Conservation (phyloP, 805 yeast species). For the Metschnikowia sp. region DNA sequence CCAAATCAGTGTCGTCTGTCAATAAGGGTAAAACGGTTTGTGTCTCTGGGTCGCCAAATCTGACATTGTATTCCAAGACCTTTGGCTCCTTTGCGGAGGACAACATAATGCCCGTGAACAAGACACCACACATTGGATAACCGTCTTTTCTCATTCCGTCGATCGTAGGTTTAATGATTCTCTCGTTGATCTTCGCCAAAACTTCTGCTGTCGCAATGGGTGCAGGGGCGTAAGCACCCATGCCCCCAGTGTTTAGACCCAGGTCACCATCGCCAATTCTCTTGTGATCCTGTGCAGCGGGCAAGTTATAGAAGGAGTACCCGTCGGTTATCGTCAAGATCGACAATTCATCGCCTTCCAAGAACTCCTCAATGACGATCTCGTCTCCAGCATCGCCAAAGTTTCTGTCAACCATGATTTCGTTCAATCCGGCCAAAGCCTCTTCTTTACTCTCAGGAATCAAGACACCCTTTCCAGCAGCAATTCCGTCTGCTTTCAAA, state of each 20-base stretch:
- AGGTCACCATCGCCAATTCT: slow-evolving; percentile 89
- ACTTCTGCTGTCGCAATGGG: slow-evolving; percentile 85
- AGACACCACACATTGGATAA: slow-evolving; percentile 90
- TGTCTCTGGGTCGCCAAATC: slow-evolving; percentile 99
- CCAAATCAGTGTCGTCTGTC: slow-evolving; percentile 81
- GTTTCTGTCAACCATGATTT: slow-evolving; percentile 83
- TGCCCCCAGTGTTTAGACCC: slow-evolving; percentile 98
- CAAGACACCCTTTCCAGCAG: slow-evolving; percentile 98
- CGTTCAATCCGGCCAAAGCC: slow-evolving; percentile 78
- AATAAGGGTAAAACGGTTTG: slow-evolving; percentile 92
- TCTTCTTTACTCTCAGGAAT: slow-evolving; percentile 83
- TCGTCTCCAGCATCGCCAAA: slow-evolving; percentile 92
- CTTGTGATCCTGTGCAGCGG: slow-evolving; percentile 98
- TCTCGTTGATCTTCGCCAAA: slow-evolving; percentile 63
- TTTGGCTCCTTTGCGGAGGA: slow-evolving; percentile 80
- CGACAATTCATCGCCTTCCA: slow-evolving; percentile 96
- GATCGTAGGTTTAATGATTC: slow-evolving; percentile 85
- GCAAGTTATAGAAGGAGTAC: slow-evolving; percentile 82
- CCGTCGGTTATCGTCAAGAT: slow-evolving; percentile 93
- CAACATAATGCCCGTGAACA: slow-evolving; percentile 93
- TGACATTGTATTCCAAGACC: slow-evolving; percentile 93
- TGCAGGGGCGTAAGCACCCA: slow-evolving; percentile 99
- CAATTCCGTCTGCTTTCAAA: slow-evolving; percentile 95
- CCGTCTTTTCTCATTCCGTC: slow-evolving; percentile 96
- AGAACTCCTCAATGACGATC: slow-evolving; percentile 91